These are phyloP conservation scores for Blechomonas ayalai DNA, from an alignment of 208 protist genomes.

Conservation along the genomic window DNA sequence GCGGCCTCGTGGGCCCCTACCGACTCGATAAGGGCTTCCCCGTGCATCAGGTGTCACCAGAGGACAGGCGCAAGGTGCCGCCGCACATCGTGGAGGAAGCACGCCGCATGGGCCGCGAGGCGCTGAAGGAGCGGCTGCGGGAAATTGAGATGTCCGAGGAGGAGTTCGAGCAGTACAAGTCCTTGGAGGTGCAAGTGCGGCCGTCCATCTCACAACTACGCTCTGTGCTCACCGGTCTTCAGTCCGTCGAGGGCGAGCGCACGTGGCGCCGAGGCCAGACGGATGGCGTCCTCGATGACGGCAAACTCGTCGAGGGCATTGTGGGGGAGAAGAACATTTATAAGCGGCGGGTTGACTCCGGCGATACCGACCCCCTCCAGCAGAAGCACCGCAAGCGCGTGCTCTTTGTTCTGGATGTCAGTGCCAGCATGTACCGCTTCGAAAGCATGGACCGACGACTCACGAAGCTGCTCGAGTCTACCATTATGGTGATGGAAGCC, in stretches of 20 bases:
- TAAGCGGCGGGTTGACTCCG: slow-evolving; percentile 80
- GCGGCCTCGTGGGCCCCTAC: slow-evolving; percentile 84
- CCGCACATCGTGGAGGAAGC: slow-evolving; percentile 70
- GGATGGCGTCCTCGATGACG: slow-evolving; percentile 89
- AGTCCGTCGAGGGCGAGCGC: slow-evolving; percentile 79
- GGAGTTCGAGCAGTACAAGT: slow-evolving; percentile 62
- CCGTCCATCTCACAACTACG: slow-evolving; percentile 55
- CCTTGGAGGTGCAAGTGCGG: slow-evolving; percentile 49
- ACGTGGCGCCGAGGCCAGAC: slow-evolving; percentile 83
- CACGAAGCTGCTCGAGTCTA: slow-evolving; percentile 78
- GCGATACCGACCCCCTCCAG: slow-evolving; percentile 59
- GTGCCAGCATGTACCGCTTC: slow-evolving; percentile 92
- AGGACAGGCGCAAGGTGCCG: slow-evolving; percentile 83
- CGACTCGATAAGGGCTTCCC: slow-evolving; percentile 82
- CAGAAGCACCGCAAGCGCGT: slow-evolving; percentile 77
- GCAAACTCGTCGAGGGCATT: slow-evolving; percentile 88
- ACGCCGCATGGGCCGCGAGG: slow-evolving; percentile 65
- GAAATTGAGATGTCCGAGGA: slow-evolving; percentile 69
- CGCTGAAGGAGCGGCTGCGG: slow-evolving; percentile 51
- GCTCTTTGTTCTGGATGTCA: slow-evolving; percentile 89
- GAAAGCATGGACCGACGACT: slow-evolving; percentile 86
- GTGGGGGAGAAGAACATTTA: slow-evolving; percentile 88
- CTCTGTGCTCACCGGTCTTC: slow-evolving; percentile 64
- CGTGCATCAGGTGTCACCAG: slow-evolving; percentile 83
- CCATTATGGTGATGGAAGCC: slow-evolving; percentile 89